phyloP scores from a whole-genome alignment of 108 stramenopile species.

The Fistulifera solaris region DNA sequence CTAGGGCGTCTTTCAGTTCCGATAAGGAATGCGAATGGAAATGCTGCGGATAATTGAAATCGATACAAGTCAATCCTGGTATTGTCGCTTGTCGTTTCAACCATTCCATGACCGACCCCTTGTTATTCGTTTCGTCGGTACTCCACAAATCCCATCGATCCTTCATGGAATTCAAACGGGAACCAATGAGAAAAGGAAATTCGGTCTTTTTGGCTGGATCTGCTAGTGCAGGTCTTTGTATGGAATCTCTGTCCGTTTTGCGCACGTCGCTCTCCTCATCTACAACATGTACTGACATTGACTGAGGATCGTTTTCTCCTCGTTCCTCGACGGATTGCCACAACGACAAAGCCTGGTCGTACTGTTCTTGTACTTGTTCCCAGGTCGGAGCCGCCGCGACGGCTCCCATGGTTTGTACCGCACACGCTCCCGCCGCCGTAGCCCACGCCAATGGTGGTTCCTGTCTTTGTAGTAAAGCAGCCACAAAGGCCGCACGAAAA shows the following conservation, averaged over 20 bases:
- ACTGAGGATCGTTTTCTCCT: too few relatives aligned
- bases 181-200: constrained; percentile 65
- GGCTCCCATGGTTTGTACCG: constrained; percentile 48
- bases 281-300: too few relatives aligned
- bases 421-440: constrained; percentile 59
- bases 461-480: constrained; percentile 43
- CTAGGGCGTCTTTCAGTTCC: constrained; percentile 47
- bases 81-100: constrained; percentile 59
- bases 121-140: constrained; percentile 17
- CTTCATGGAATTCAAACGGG: constrained; percentile 82
- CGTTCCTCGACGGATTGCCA: too few relatives aligned
- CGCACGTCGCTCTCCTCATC: too few relatives aligned
- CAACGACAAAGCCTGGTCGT: constrained; percentile 1
- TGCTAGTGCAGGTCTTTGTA: too few relatives aligned
- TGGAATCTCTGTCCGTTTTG: too few relatives aligned
- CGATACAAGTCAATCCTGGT: constrained; percentile 65
- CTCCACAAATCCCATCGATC: constrained; percentile 55
- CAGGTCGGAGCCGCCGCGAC: constrained; percentile 50
- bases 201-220: neutral
- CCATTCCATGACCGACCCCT: constrained; percentile 22
- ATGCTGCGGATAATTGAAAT: constrained; percentile 88
- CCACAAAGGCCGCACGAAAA: constrained; percentile 77
- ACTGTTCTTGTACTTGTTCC: constrained; percentile 27
- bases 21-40: constrained; percentile 36
- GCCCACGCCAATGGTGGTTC: constrained; percentile 53